Percentiles rank a stretch among this genome's conserved stretches.
Conservation (phyloP, 768 basidiomycete species). For the Leccinum incarnatum region DNA sequence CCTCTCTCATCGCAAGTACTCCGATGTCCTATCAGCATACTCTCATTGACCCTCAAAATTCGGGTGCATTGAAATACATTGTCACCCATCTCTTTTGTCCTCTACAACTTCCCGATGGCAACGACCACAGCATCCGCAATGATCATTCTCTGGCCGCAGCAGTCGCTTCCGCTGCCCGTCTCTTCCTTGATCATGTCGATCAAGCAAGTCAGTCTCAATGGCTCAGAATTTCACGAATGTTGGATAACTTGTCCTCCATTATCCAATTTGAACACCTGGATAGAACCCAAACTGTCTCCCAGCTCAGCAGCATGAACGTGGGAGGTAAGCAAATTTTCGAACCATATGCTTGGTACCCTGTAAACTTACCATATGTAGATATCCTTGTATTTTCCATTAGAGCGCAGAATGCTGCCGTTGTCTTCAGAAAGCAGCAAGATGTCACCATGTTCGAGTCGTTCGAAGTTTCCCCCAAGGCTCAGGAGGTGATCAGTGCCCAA, state of each 20-base stretch:
- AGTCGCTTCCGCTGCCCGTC: conserved; percentile 17
- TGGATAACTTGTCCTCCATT: neutral
- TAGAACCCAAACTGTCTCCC: conserved; percentile 1
- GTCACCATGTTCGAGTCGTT: conserved; percentile 41
- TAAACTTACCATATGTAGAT: conserved; percentile 27
- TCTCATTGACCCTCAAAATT: neutral
- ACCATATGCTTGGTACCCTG: neutral
- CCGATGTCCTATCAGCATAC: neutral
- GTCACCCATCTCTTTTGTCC: conserved; percentile 43
- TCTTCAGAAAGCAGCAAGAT: conserved; percentile 31
- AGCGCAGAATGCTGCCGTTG: conserved; percentile 46
- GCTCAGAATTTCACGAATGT: neutral
- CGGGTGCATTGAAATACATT: conserved; percentile 22
- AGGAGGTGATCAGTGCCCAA: conserved; percentile 31
- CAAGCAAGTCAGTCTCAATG: neutral
- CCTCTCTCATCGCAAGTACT: neutral
- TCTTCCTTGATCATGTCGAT: conserved; percentile 6
- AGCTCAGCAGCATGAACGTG: conserved; percentile 6
- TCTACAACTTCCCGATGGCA: conserved; percentile 36
- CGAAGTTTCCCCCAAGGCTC: conserved; percentile 38
- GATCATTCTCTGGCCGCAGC: conserved; percentile 28
- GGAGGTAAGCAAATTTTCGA: conserved; percentile 6
- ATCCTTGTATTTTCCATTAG: conserved; percentile 37
- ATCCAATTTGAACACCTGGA: conserved; percentile 15
- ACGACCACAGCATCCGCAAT: conserved; percentile 14